These are phyloP conservation scores for Psophocarpus tetragonolobus DNA, from an alignment of 306 rosid genomes.

Conservation along the genomic window DNA sequence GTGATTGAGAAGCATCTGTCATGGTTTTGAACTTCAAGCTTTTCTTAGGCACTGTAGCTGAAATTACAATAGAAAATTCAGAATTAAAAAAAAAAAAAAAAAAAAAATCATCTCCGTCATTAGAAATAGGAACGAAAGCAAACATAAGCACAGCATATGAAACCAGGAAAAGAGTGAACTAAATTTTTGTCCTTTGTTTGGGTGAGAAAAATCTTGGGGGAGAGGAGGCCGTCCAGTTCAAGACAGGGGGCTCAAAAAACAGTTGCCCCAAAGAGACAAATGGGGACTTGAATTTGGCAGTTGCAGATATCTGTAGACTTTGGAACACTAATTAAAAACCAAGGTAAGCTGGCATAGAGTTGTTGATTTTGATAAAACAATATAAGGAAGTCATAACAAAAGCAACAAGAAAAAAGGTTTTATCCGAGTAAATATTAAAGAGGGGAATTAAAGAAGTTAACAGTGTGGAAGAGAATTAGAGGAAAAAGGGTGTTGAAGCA, in stretches of 20 bases:
- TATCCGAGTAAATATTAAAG: background rate
- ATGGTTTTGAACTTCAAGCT: constrained; percentile 81
- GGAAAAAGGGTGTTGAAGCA: background rate
- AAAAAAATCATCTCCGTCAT: constrained; percentile 12
- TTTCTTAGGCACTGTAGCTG: constrained; percentile 64
- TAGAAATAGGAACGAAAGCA: background rate
- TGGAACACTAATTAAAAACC: background rate
- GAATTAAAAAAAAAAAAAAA: constrained; percentile 22
- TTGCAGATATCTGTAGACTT: background rate
- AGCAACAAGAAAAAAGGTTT: background rate
- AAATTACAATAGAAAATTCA: constrained; percentile 32
- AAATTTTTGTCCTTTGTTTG: background rate
- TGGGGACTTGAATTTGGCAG: background rate
- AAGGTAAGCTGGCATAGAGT: background rate
- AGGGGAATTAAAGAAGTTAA: background rate
- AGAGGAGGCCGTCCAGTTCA: background rate
- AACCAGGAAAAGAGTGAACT: background rate
- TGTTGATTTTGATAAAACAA: background rate
- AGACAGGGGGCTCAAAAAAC: background rate
- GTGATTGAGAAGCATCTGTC: constrained; percentile 85
- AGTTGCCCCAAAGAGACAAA: background rate
- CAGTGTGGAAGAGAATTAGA: background rate
- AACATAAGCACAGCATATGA: background rate
- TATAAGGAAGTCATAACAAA: background rate
- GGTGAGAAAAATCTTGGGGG: background rate